Evolutionary conservation across 108 stramenopile species (phyloP).

Genomic region (Aurantiochytrium sp.): DNA sequence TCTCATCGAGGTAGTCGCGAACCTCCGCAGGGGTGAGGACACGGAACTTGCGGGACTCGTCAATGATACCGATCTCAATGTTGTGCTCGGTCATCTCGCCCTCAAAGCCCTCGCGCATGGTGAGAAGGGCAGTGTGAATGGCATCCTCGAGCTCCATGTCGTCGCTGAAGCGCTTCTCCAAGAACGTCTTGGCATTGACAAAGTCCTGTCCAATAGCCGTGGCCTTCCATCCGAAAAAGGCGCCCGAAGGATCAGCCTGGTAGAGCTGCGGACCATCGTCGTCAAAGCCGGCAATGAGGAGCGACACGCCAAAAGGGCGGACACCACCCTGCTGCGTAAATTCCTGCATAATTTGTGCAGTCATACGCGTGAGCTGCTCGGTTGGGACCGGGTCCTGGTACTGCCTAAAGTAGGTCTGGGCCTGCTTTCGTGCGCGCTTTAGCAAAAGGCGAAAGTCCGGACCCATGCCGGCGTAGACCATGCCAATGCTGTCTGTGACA

Average conservation of each 20-base stretch:
- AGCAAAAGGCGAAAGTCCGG: slow-evolving; percentile 97
- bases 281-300: slow-evolving; percentile 89
- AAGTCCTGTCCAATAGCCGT: slow-evolving; percentile 98
- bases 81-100: slow-evolving; percentile 97
- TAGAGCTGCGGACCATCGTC: slow-evolving; percentile 81
- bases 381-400: slow-evolving; percentile 82
- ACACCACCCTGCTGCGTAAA: slow-evolving; percentile 92
- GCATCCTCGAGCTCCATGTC: slow-evolving; percentile 99
- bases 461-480: slow-evolving; percentile 94
- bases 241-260: slow-evolving; percentile 87
- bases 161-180: slow-evolving; percentile 88
- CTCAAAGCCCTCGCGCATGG: slow-evolving; percentile 95
- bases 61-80: slow-evolving; percentile 92
- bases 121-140: slow-evolving; percentile 93
- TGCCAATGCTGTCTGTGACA: slow-evolving; percentile 65
- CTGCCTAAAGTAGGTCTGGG: slow-evolving; percentile 77
- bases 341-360: slow-evolving; percentile 96
- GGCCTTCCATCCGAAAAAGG: slow-evolving; percentile 99
- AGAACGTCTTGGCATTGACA: slow-evolving; percentile 92
- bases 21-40: slow-evolving; percentile 94
- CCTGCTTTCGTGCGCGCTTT: slow-evolving; percentile 81
- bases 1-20: slow-evolving; percentile 96
- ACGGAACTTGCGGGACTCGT: slow-evolving; percentile 73
- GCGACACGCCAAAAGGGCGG: slow-evolving; percentile 87
- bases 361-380: slow-evolving; percentile 77